phyloP scores from a whole-genome alignment of 108 stramenopile species.

The Pseudonitzschia delicatissima region DNA sequence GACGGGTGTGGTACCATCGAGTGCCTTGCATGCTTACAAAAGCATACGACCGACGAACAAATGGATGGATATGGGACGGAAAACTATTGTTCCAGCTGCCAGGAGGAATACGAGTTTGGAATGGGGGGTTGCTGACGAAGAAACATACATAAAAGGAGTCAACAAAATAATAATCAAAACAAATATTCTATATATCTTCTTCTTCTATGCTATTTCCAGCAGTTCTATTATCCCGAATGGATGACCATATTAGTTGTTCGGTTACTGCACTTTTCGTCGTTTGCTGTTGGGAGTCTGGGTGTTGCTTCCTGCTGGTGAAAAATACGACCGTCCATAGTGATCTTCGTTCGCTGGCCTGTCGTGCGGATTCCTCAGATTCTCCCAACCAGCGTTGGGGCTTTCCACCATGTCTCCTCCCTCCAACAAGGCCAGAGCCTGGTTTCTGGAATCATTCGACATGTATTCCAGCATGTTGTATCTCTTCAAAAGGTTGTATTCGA shows the following conservation, averaged over 20 bases:
- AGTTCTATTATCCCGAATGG: too few species aligned
- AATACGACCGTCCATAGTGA: conserved; percentile 37
- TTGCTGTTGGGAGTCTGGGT: not conserved
- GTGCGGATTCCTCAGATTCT: conserved; percentile 18
- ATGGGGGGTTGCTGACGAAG: conserved; percentile 1
- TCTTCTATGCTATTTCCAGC: not conserved
- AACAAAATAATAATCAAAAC: not conserved
- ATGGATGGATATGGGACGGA: not conserved
- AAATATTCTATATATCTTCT: not conserved
- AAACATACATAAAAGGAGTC: not conserved
- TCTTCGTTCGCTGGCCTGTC: conserved; percentile 24
- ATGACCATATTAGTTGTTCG: too few species aligned
- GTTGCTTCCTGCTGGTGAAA: conserved; percentile 2
- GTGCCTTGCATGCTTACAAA: not conserved
- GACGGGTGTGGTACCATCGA: not conserved
- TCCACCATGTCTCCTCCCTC: not conserved
- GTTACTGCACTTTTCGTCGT: too few species aligned
- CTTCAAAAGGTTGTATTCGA: conserved; percentile 38
- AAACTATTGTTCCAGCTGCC: not conserved
- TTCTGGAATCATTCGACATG: conserved; percentile 22
- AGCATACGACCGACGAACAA: not conserved
- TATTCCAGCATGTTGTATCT: conserved; percentile 46
- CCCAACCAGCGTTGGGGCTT: conserved; percentile 11
- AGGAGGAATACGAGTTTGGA: not conserved
- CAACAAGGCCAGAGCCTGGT: conserved; percentile 18